Evolutionary conservation across 768 basidiomycete species (phyloP).

Genomic region (Suillus subluteus): DNA sequence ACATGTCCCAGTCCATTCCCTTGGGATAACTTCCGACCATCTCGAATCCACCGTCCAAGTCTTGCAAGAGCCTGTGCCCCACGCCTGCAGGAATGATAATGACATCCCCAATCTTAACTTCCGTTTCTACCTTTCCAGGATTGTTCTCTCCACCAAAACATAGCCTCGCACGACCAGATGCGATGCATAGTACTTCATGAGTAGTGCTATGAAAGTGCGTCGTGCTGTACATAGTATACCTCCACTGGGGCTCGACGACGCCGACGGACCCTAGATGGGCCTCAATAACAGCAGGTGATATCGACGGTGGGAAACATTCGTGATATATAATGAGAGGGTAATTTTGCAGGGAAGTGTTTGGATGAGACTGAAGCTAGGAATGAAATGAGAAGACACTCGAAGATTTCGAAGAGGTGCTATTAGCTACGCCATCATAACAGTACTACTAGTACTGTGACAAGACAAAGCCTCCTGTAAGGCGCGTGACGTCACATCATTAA

Average conservation of each 20-base stretch:
- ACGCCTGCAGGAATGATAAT: constrained; percentile 47
- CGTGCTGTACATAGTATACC: constrained; percentile 44
- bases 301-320: constrained; percentile 28
- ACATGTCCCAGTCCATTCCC: constrained; percentile 43
- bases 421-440: neutral
- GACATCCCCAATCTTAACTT: constrained; percentile 42
- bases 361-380: constrained; percentile 35
- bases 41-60: constrained; percentile 34
- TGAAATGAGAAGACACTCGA: constrained; percentile 34
- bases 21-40: constrained; percentile 47
- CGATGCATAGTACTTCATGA: constrained; percentile 44
- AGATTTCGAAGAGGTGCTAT: constrained; percentile 28
- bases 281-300: constrained; percentile 33
- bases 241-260: constrained; percentile 43
- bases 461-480: neutral
- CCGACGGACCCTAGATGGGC: constrained; percentile 37
- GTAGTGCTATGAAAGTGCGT: constrained; percentile 48
- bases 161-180: constrained; percentile 36
- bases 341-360: constrained; percentile 40
- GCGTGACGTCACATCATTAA: neutral
- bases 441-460: neutral
- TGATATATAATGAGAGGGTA: constrained; percentile 44
- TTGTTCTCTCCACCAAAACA: constrained; percentile 46
- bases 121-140: constrained; percentile 32
- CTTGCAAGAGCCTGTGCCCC: constrained; percentile 39